phyloP scores from a whole-genome alignment of 139 green algal species.

The Chlorella sp. region DNA sequence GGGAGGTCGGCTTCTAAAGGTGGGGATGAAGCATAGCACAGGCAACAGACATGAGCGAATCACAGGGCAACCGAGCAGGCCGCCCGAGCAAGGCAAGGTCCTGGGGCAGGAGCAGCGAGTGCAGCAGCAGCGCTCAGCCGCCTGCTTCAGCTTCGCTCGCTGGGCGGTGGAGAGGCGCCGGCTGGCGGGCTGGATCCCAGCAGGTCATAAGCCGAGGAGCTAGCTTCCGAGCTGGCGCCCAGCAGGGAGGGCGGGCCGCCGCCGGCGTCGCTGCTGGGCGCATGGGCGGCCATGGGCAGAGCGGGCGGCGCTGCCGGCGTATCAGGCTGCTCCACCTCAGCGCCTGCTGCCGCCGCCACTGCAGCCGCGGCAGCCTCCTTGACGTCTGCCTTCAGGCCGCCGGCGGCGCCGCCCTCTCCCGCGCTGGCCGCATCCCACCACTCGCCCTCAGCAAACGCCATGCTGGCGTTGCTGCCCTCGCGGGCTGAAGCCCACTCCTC shows the following conservation, averaged over 20 bases:
- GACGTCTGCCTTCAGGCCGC: neutral
- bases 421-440: neutral
- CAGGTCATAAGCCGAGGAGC: no score
- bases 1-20: no score
- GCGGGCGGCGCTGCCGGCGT: neutral
- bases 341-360: no score
- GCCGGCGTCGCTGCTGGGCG: neutral
- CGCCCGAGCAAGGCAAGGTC: no score
- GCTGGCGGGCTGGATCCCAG: no score
- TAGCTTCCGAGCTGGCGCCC: neutral
- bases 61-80: no score
- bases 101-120: no score
- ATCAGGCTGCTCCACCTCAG: neutral
- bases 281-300: neutral
- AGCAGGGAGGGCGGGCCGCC: neutral
- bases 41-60: no score
- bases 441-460: neutral
- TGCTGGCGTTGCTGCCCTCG: neutral
- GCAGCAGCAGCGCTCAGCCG: no score
- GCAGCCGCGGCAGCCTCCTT: neutral
- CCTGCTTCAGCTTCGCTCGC: no score
- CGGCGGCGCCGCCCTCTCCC: neutral
- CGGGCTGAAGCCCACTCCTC: neutral
- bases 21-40: no score
- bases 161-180: no score